Base-by-base conservation (phyloP, 768 basidiomycete species). In the Amanita brunnescens region DNA sequence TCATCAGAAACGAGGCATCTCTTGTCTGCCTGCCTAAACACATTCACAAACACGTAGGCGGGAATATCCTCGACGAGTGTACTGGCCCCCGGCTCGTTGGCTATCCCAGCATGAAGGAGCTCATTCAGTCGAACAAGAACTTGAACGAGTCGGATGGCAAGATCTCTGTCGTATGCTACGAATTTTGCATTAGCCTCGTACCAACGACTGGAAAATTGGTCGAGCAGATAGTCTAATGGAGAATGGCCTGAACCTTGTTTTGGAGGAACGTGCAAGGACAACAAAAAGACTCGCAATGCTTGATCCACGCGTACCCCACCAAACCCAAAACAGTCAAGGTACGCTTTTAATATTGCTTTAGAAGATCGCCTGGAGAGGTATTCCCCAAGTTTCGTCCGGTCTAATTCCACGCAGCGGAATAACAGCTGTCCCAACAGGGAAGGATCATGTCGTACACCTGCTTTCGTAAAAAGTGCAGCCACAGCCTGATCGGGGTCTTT, bases 71-170 rank as follows among this genome's bases (percentile, higher is more conserved):
- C 78, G 58, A 77, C 71, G 54, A 76, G 72, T 35, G 73, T 72
- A 14, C 78, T 77, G 24, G 71, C 65, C 34, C 85, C 80, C 40
- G 79, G 72, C 47, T 80, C 77, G 52, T 79, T 74, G 12, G 81
- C 73, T 53, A 88, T 77, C n/a, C 74, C 77, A 6, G 80, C 85
- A 59, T 97, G 89, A 43, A 97, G 67, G 18, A 85, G 79, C 42
- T 94, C 91, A 62, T 96, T 95, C 50, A 99, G 77, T 62, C 93
- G 88, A 45, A 87, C 81, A 55, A 93, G 79, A 3, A 90, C 83
- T 48, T 85, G 78, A 33, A 89, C 85, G 41, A 95, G 80, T 43
- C 80, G 80, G 56, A 78, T 70, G 12, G 88, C 84, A 55, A 90
- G 72, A 60, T 91, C 88, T 65, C 81, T 86, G 69, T 91, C 87